Percentiles rank a stretch among this genome's conserved stretches.
phyloP scores from a whole-genome alignment of 1,284 basidiomycete species.

The Cutaneotrichosporon sp. region DNA sequence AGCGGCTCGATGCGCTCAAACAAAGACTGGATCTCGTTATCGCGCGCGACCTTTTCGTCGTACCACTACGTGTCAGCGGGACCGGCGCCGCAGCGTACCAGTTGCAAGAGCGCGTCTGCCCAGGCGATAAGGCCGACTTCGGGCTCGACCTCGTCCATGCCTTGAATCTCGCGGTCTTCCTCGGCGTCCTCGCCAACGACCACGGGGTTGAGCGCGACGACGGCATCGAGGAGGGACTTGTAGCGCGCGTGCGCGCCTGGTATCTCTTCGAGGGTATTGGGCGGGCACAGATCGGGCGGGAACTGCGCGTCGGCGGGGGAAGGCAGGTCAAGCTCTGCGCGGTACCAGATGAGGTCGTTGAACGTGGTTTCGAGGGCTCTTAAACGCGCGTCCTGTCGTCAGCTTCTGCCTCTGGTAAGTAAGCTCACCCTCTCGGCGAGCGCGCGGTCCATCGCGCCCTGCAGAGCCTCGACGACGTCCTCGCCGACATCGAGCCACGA shows the following conservation, averaged over 20 bases:
- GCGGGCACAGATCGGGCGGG: constrained; percentile 31
- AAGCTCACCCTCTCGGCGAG: constrained; percentile 36
- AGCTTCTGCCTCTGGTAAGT: neutral
- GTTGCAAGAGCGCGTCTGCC: constrained; percentile 30
- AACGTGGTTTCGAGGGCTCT: constrained; percentile 33
- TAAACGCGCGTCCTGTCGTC: constrained; percentile 27
- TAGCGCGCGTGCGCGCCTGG: constrained; percentile 30
- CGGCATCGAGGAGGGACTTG: constrained; percentile 23
- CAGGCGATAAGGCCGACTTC: constrained; percentile 39
- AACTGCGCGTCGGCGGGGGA: constrained; percentile 23
- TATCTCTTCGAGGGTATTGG: constrained; percentile 23
- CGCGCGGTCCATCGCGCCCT: constrained; percentile 26
- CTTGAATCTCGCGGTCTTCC: constrained; percentile 30
- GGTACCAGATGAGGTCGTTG: constrained; percentile 39
- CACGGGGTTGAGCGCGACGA: constrained; percentile 24
- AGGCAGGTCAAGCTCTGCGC: constrained; percentile 40
- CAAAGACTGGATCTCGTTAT: constrained; percentile 40
- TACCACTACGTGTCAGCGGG: constrained; percentile 29
- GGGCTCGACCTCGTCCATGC: constrained; percentile 42
- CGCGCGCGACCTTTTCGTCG: constrained; percentile 31
- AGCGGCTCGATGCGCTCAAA: constrained; percentile 45
- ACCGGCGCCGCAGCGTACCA: constrained; percentile 18
- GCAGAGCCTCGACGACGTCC: constrained; percentile 30
- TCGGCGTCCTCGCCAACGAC: constrained; percentile 20
- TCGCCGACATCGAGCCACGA: constrained; percentile 37